These are phyloP conservation scores for Fonsecaea pedrosoi DNA, from an alignment of 2,329 filamentous ascomycete species.

Conservation along the genomic window DNA sequence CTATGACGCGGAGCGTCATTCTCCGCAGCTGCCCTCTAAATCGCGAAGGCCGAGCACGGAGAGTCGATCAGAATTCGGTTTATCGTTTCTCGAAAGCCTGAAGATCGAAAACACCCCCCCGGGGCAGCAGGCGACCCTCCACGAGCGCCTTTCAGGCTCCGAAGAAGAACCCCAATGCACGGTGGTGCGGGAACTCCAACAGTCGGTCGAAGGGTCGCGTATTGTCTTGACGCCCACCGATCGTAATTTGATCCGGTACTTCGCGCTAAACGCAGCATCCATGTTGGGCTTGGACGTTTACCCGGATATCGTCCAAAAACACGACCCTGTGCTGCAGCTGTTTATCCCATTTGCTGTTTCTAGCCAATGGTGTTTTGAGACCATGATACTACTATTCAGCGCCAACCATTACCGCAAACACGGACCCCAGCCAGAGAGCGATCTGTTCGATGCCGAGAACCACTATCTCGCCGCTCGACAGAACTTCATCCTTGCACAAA, in stretches of 20 bases:
- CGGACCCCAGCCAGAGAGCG: slow-evolving; percentile 2
- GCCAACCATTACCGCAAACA: slow-evolving; percentile 25
- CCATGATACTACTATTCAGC: slow-evolving; percentile 31
- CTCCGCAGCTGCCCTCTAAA: slow-evolving; percentile 7
- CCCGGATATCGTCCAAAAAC: slow-evolving; percentile 27
- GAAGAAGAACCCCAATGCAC: slow-evolving; percentile 13
- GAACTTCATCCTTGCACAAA: slow-evolving; percentile 31
- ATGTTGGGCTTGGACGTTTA: slow-evolving; percentile 30
- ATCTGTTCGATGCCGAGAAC: slow-evolving; percentile 24
- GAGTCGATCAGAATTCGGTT: slow-evolving; percentile 26
- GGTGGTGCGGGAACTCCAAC: slow-evolving; percentile 13
- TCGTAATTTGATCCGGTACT: slow-evolving; percentile 30
- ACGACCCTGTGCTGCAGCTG: slow-evolving; percentile 26
- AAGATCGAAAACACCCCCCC: slow-evolving; percentile 23
- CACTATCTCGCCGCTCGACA: slow-evolving; percentile 31
- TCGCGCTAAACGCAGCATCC: slow-evolving; percentile 25
- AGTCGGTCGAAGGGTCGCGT: slow-evolving; percentile 10
- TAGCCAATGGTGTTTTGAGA: slow-evolving; percentile 35
- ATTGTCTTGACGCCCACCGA: slow-evolving; percentile 21
- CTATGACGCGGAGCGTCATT: not conserved
- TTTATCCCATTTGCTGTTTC: slow-evolving; percentile 32
- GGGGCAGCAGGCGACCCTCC: not conserved
- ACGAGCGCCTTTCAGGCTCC: not conserved
- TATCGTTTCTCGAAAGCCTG: slow-evolving; percentile 23
- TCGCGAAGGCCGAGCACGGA: slow-evolving; percentile 14